Evolutionary conservation across 225 moss, liverwort and hornwort genomes (phyloP).

Genomic region (Pseudisothecium myosuroides): DNA sequence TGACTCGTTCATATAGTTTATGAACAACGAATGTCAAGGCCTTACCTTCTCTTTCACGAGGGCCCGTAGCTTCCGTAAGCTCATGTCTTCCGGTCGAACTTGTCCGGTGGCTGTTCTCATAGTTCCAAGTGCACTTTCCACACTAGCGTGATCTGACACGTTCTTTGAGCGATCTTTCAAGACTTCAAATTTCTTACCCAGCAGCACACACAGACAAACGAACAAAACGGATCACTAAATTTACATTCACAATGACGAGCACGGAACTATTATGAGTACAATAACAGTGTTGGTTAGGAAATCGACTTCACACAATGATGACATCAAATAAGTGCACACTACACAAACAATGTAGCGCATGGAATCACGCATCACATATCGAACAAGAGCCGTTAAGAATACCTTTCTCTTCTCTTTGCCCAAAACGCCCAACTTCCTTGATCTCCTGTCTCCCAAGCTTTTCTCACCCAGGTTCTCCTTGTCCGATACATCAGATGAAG

Average conservation of each 20-base stretch:
- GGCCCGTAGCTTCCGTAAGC: slow-evolving; percentile 25
- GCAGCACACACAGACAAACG: background rate
- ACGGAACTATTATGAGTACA: background rate
- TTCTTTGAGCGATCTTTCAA: slow-evolving; percentile 26
- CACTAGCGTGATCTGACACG: background rate
- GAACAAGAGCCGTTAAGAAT: background rate
- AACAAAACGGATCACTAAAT: background rate
- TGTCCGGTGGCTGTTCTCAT: background rate
- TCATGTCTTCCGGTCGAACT: slow-evolving; percentile 7
- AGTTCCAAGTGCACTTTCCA: background rate
- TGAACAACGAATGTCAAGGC: background rate
- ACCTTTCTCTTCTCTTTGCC: slow-evolving; percentile 23
- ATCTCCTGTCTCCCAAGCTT: background rate
- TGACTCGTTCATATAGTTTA: background rate
- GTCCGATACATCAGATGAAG: slow-evolving; percentile 1
- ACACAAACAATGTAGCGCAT: background rate
- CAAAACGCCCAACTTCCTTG: background rate
- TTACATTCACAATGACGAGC: background rate
- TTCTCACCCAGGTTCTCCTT: slow-evolving; percentile 37
- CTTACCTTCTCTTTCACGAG: slow-evolving; percentile 22
- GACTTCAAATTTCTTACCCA: slow-evolving; percentile 17
- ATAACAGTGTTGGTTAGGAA: background rate
- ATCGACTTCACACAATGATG: background rate
- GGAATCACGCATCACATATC: background rate
- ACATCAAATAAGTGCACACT: background rate